Evolutionary conservation across 2,329 filamentous ascomycete species (phyloP).

Genomic region (Aspergillus sp.): DNA sequence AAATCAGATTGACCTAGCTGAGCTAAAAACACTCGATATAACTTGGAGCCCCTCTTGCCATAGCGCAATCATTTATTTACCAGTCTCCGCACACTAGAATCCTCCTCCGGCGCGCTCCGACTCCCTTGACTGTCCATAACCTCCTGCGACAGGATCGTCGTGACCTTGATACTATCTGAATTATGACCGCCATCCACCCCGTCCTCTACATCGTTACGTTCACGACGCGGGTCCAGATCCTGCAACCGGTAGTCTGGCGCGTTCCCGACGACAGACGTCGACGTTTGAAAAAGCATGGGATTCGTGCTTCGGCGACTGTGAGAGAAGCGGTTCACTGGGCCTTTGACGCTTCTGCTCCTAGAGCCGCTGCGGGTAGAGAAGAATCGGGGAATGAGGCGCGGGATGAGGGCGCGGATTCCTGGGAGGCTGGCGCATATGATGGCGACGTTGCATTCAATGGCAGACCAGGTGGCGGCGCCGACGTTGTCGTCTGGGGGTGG

Average conservation of each 20-base stretch:
- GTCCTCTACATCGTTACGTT: no score
- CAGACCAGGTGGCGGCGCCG: conserved; percentile 44
- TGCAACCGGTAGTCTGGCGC: background rate
- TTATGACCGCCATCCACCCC: no score
- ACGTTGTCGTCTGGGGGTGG: conserved; percentile 28
- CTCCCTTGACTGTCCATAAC: background rate
- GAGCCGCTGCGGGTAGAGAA: conserved; percentile 27
- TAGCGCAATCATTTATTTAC: background rate
- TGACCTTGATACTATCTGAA: background rate
- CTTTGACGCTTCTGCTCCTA: conserved; percentile 15
- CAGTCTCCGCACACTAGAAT: background rate
- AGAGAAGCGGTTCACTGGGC: conserved; percentile 19
- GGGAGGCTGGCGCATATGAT: conserved; percentile 44
- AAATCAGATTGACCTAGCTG: no score
- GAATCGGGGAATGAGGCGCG: conserved; percentile 26
- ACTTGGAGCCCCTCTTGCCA: no score
- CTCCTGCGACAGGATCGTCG: background rate
- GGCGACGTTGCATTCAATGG: conserved; percentile 43
- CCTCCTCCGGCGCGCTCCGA: background rate
- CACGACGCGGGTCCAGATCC: background rate
- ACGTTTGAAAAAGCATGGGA: conserved; percentile 21
- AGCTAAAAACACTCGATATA: no score
- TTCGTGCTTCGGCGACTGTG: conserved; percentile 16
- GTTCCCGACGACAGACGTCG: conserved; percentile 16
- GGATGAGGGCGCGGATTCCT: conserved; percentile 27